These are phyloP conservation scores for Stromatinia cepivora DNA, from an alignment of 2,329 filamentous ascomycete genomes.

Conservation along the genomic window DNA sequence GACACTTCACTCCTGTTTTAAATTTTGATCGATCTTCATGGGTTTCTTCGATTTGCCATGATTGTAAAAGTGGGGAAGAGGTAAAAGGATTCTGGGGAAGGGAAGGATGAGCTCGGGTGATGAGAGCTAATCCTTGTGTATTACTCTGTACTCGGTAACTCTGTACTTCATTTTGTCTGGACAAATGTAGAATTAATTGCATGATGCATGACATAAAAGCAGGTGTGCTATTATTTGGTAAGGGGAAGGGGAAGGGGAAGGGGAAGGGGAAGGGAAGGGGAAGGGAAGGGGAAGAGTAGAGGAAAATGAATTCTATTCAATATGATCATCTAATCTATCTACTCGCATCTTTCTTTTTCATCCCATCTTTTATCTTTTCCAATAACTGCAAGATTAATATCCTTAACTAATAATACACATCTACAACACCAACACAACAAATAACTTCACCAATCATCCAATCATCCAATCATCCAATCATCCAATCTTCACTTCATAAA, in stretches of 20 bases:
- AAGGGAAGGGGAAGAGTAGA: too few species aligned
- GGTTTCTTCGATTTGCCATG: slow-evolving; percentile 6
- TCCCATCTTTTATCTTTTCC: neutral
- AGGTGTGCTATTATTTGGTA: neutral
- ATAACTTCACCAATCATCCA: too few species aligned
- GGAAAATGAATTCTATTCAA: too few species aligned
- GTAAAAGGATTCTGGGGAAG: neutral
- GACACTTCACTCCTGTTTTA: neutral
- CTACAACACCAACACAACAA: too few species aligned
- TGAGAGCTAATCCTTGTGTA: neutral
- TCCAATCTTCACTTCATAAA: too few species aligned
- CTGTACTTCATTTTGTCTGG: neutral
- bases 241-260: too few species aligned
- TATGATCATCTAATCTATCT: too few species aligned
- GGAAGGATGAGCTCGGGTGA: neutral
- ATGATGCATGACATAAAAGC: neutral
- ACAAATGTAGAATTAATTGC: too few species aligned
- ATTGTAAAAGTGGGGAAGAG: neutral
- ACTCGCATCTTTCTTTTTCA: neutral
- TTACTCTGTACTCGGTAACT: neutral
- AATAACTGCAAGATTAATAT: neutral
- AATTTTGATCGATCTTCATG: neutral
- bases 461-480: too few species aligned
- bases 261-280: too few species aligned
- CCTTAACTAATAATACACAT: neutral